These are phyloP conservation scores for Globisporangium splendens DNA, from an alignment of 352 stramenopile genomes.

Conservation along the genomic window DNA sequence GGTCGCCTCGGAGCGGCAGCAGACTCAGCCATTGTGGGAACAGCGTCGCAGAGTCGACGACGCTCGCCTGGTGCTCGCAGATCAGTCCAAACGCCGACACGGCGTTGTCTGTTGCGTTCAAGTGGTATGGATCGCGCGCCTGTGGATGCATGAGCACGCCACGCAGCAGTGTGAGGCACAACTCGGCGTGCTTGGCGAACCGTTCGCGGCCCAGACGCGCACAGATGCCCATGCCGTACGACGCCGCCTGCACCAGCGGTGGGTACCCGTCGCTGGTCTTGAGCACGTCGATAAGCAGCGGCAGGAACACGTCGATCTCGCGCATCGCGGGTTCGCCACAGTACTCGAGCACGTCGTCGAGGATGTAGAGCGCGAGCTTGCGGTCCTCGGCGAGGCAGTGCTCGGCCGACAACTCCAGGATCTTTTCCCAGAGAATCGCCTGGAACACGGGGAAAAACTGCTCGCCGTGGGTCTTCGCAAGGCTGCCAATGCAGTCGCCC, in stretches of 20 bases:
- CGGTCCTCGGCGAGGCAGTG: constrained; percentile 77
- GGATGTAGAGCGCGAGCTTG: constrained; percentile 82
- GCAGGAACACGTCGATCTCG: constrained; percentile 60
- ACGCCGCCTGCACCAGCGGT: constrained; percentile 59
- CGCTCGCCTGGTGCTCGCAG: constrained; percentile 54
- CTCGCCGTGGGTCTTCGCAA: constrained; percentile 66
- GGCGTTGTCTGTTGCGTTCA: constrained; percentile 81
- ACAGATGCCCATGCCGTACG: constrained; percentile 73
- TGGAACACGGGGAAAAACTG: constrained; percentile 80
- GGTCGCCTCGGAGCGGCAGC: constrained; percentile 67
- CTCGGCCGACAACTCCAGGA: constrained; percentile 53
- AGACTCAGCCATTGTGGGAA: constrained; percentile 72
- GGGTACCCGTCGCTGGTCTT: constrained; percentile 58
- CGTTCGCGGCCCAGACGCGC: constrained; percentile 42
- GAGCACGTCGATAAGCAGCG: constrained; percentile 58
- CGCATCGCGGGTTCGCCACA: constrained; percentile 48
- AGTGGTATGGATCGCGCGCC: constrained; percentile 40
- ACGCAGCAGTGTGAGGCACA: constrained; percentile 52
- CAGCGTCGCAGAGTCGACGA: constrained; percentile 41
- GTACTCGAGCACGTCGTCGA: constrained; percentile 84
- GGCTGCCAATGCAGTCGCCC: constrained; percentile 66
- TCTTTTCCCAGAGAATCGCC: constrained; percentile 70
- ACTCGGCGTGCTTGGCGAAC: constrained; percentile 50
- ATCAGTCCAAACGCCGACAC: constrained; percentile 73
- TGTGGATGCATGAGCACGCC: constrained; percentile 52